These are phyloP conservation scores for Mesotaenium endlicherianum DNA, from an alignment of 139 green algal genomes.

Conservation along the genomic window DNA sequence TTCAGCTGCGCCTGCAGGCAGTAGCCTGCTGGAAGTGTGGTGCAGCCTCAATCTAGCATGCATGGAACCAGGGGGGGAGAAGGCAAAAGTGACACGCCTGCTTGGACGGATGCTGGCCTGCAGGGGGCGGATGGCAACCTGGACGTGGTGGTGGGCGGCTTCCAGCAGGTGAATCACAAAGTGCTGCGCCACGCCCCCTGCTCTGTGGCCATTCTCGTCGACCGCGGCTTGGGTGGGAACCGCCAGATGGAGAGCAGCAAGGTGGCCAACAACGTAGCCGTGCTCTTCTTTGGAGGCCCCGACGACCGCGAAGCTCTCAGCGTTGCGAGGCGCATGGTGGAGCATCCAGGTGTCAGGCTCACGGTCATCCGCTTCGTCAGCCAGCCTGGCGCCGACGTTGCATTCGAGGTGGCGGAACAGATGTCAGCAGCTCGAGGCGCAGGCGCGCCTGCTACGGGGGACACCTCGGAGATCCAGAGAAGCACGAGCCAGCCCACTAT, in stretches of 20 bases:
- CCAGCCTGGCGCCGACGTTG: background rate
- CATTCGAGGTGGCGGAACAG: background rate
- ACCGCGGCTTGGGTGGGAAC: conserved; percentile 33
- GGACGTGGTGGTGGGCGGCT: conserved; percentile 10
- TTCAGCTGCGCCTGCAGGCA: background rate
- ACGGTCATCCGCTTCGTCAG: conserved; percentile 31
- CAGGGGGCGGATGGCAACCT: conserved; percentile 22
- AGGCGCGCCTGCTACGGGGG: background rate
- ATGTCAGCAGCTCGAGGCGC: conserved; percentile 8
- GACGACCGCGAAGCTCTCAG: conserved; percentile 47
- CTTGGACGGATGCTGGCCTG: background rate
- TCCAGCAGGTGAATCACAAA: conserved; percentile 38
- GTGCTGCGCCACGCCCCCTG: conserved; percentile 30
- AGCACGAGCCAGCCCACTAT: background rate
- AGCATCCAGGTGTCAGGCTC: conserved; percentile 40
- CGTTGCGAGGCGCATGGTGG: conserved; percentile 35
- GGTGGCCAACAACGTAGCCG: conserved; percentile 7
- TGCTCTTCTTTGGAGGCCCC: conserved; percentile 51
- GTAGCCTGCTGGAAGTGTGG: background rate
- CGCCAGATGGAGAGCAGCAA: background rate
- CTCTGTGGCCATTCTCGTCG: conserved; percentile 47
- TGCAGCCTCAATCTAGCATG: too few species aligned
- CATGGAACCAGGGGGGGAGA: too few species aligned
- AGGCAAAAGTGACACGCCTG: too few species aligned
- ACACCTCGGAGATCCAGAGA: background rate